Evolutionary conservation across 495 filamentous ascomycete species (phyloP), one percentile per base, ranked within the genome.

Genomic region (Xylaria sp.): DNA sequence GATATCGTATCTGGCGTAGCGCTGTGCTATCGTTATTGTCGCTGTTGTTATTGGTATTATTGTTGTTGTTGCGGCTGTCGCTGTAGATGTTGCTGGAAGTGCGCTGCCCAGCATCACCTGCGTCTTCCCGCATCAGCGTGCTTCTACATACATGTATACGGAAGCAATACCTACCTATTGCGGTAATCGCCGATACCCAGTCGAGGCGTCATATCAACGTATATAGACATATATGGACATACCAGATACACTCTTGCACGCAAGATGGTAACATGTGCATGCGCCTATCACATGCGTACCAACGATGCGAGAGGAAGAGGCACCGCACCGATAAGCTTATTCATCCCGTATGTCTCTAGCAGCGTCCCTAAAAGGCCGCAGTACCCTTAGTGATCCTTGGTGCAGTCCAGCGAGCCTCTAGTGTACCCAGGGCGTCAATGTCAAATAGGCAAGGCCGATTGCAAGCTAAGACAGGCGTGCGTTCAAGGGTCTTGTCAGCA

Each of bases 381-480:
- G n/a, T n/a, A n/a, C n/a, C n/a, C n/a, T n/a, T n/a, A n/a, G n/a
- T n/a, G n/a, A n/a, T n/a, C n/a, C n/a, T n/a, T n/a, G n/a, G n/a
- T n/a, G n/a, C n/a, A n/a, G n/a, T n/a, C n/a, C n/a, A n/a, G n/a
- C n/a, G n/a, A n/a, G n/a, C n/a, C n/a, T n/a, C 33, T 37, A 61
- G 59, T n/a, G 59, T n/a, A 33, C 59, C 29, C 19, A 33, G 9
- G 35, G 31, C 24, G 31, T 46, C 44, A 43, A 63, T 55, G 68
- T 61, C 68, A 70, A 70, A 63, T 70, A 63, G 68, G 58, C 68
- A 70, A 70, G 68, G 43, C 68, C 68, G 68, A 70, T 33, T 52
- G 12, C 24, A 3, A 63, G 40, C 46, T 41, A 53, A 63, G 31
- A 63, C n/a, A 44, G 24, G 44, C 24, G 24, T 43, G 21, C 1